These are phyloP conservation scores for Osmozyma mogii DNA, from an alignment of 805 yeast genomes.

Conservation along the genomic window DNA sequence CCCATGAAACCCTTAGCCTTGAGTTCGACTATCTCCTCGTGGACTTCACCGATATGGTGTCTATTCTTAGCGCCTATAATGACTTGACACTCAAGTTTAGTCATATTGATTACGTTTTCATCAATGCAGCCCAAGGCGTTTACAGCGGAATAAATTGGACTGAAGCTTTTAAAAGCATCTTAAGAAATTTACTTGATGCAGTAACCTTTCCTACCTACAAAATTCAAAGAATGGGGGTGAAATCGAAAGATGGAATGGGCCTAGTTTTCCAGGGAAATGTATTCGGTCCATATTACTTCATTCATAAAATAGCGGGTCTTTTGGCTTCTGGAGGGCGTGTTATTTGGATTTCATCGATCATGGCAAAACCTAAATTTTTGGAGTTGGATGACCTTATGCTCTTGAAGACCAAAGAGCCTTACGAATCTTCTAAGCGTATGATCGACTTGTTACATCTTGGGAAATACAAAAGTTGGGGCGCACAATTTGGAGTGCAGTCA, in stretches of 20 bases:
- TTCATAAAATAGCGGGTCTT: conserved; percentile 54
- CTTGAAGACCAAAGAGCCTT: conserved; percentile 54
- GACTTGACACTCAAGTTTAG: conserved; percentile 59
- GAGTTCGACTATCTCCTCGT: conserved; percentile 84
- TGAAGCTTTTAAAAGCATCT: conserved; percentile 63
- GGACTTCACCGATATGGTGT: conserved; percentile 88
- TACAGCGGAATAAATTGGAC: conserved; percentile 84
- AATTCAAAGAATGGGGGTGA: conserved; percentile 71
- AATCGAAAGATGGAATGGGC: conserved; percentile 74
- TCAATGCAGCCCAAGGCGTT: conserved; percentile 88
- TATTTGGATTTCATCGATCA: conserved; percentile 80
- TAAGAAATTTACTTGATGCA: conserved; percentile 62
- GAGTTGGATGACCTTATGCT: conserved; percentile 72
- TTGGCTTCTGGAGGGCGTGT: conserved; percentile 58
- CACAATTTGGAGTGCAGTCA: conserved; percentile 50
- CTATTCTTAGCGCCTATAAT: conserved; percentile 64
- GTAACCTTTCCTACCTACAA: conserved; percentile 87
- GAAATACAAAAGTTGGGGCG: conserved; percentile 44
- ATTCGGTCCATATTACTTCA: conserved; percentile 87
- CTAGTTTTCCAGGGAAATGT: conserved; percentile 90
- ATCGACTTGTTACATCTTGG: conserved; percentile 79
- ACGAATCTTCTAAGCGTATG: conserved; percentile 86
- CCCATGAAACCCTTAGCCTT: too few relatives aligned
- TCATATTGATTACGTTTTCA: conserved; percentile 68
- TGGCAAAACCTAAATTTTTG: conserved; percentile 69